These are phyloP conservation scores for Populus davidiana DNA, from an alignment of 345 rosid species.

Conservation along the genomic window DNA sequence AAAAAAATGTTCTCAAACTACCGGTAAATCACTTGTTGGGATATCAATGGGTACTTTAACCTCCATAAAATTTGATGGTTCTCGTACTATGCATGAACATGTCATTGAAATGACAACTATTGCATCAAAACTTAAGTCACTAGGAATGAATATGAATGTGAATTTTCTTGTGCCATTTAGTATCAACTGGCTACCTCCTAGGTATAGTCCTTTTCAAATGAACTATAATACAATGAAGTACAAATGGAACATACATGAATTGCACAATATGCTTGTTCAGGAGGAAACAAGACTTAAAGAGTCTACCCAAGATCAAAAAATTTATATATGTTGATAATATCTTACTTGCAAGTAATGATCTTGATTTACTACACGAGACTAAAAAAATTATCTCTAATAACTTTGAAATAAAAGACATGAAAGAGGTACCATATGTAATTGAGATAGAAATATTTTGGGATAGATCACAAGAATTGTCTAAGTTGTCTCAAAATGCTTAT, in stretches of 20 bases:
- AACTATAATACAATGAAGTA: constrained; percentile 17
- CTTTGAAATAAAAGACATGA: too few relatives aligned
- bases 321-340: fast-evolving
- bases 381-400: too few relatives aligned
- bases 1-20: not conserved
- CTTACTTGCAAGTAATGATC: too few relatives aligned
- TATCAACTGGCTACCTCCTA: constrained; percentile 15
- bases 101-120: constrained; percentile 11
- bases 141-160: constrained; percentile 7
- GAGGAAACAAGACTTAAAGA: not conserved
- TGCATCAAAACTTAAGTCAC: not conserved
- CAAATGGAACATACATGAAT: constrained; percentile 17
- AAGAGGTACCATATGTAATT: too few relatives aligned
- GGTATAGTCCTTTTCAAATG: constrained; percentile 19
- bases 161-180: constrained; percentile 8
- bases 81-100: constrained; percentile 3
- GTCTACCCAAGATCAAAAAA: fast-evolving
- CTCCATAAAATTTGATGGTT: not conserved
- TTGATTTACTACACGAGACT: too few relatives aligned
- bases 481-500: too few relatives aligned
- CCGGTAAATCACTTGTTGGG: not conserved
- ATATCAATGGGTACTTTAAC: not conserved
- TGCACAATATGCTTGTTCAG: not conserved
- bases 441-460: too few relatives aligned
- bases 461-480: too few relatives aligned